Conservation (phyloP, 805 yeast genomes). For the Candida mattraensis region DNA sequence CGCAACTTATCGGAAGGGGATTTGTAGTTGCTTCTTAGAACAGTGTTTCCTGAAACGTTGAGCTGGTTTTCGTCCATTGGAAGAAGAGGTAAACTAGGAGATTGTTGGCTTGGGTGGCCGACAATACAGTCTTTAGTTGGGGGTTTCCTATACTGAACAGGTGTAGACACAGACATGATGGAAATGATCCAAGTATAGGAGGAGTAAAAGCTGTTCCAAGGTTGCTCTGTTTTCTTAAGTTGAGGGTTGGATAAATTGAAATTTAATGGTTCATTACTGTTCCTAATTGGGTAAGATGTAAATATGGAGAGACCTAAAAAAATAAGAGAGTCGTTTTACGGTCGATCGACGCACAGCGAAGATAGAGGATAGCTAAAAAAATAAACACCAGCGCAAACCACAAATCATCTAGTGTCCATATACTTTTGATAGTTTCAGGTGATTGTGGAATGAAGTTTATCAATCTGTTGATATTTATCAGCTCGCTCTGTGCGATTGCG, state of each 20-base stretch:
- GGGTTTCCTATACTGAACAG: no score
- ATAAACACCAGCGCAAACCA: neutral
- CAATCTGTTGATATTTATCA: no score
- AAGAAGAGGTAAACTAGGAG: conserved; percentile 4
- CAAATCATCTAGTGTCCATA: conserved; percentile 7
- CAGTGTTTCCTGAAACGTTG: neutral
- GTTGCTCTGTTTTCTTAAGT: no score
- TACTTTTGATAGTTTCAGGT: no score
- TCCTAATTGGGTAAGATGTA: conserved; percentile 13
- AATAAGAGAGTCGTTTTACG: neutral
- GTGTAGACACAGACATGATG: no score
- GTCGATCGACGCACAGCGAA: conserved; percentile 8
- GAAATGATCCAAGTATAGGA: no score
- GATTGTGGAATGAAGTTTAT: no score
- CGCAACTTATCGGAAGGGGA: conserved; percentile 20
- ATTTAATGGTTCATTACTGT: neutral
- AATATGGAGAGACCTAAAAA: conserved; percentile 6
- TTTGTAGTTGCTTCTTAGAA: conserved; percentile 8
- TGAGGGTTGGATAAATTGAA: neutral
- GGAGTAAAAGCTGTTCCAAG: no score
- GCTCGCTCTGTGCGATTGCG: neutral
- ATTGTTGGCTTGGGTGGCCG: no score
- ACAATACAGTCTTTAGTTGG: no score
- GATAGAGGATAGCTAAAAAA: neutral
- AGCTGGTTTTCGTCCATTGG: conserved; percentile 2